Conservation (phyloP, 148 eudicot genomes). For the Persicaria tinctoria region DNA sequence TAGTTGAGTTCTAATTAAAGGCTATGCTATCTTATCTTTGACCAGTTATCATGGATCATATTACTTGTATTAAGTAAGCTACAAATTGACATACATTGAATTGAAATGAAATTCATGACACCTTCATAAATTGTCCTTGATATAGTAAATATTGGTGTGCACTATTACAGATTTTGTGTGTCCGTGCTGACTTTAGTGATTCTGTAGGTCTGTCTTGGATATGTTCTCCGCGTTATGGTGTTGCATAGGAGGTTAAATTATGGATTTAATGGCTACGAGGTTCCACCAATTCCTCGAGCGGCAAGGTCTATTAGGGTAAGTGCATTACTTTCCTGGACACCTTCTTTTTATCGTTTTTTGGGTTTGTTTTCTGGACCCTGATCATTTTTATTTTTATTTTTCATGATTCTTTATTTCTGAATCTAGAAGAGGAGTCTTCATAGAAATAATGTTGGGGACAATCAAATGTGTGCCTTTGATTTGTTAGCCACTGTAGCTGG, state of each 20-base stretch:
- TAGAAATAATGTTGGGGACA: constrained; percentile 36
- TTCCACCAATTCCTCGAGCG: constrained; percentile 67
- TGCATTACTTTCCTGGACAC: background rate
- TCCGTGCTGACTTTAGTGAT: background rate
- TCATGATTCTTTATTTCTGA: background rate
- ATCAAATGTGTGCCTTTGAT: constrained; percentile 68
- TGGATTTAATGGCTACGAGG: constrained; percentile 47
- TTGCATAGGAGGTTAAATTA: constrained; percentile 43
- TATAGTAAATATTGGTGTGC: background rate
- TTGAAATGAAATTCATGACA: background rate
- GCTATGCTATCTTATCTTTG: background rate
- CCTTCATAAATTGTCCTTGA: background rate
- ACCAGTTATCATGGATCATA: background rate
- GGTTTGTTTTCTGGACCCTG: background rate
- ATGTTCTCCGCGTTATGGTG: constrained; percentile 38
- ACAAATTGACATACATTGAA: no score
- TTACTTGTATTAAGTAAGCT: no score
- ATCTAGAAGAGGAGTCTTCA: constrained; percentile 38
- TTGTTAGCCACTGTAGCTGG: constrained; percentile 86
- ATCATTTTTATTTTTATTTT: background rate
- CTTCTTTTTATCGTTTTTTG: background rate
- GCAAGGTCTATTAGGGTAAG: constrained; percentile 86
- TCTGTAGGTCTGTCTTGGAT: background rate
- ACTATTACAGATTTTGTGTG: background rate
- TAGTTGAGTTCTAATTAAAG: background rate